phyloP scores from a whole-genome alignment of 192 early-diverging fungal species.

The Backusella circina region DNA sequence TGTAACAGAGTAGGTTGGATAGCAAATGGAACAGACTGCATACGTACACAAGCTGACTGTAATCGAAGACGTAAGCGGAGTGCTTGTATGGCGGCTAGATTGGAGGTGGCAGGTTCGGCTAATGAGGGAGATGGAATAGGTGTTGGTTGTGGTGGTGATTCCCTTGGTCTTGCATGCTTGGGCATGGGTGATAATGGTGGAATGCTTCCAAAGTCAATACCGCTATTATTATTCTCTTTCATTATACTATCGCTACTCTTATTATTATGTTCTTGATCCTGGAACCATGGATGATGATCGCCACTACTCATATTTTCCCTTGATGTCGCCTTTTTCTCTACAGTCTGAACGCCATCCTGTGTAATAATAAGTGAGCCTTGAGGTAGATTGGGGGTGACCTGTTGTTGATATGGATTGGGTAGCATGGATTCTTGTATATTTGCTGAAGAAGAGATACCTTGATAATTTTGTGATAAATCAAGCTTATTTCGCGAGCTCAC shows the following conservation, averaged over 20 bases:
- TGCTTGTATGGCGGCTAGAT: conserved; percentile 27
- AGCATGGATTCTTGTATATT: not conserved
- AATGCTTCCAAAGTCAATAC: not conserved
- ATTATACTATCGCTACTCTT: not conserved
- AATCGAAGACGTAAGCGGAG: conserved; percentile 21
- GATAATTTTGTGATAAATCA: not conserved
- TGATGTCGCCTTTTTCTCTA: not conserved
- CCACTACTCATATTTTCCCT: not conserved
- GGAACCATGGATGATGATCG: not conserved
- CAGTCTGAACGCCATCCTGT: not conserved
- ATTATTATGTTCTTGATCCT: not conserved
- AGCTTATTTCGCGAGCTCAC: conserved; percentile 27
- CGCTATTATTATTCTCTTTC: not conserved
- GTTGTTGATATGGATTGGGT: not conserved
- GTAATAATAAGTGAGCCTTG: conserved; percentile 4
- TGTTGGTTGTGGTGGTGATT: not conserved
- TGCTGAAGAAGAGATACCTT: not conserved
- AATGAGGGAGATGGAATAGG: not conserved
- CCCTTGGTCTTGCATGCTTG: not conserved
- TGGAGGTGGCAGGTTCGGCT: not conserved
- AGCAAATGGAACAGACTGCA: conserved; percentile 9
- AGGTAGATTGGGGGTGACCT: not conserved
- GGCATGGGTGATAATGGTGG: conserved; percentile 5
- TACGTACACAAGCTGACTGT: conserved; percentile 18
- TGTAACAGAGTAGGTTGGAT: conserved; percentile 28